Evolutionary conservation across 176 grass and related monocot genomes (phyloP).

Genomic region (Panicum miliaceum): DNA sequence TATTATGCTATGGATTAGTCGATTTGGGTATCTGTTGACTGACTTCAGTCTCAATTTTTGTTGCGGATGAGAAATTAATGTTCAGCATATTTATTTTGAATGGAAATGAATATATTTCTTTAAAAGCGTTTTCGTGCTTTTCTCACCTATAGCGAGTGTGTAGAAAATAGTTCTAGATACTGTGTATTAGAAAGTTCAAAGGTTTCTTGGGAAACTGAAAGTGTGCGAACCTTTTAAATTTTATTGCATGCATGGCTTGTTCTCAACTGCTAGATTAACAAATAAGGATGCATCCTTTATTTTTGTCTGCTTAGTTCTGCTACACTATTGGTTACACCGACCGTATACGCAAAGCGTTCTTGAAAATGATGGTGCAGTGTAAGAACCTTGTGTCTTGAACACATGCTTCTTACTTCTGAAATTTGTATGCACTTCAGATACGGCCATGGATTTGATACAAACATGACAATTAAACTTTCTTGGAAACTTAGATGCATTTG

Average conservation of each 20-base stretch:
- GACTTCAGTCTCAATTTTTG: background rate
- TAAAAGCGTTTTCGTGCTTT: background rate
- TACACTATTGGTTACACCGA: background rate
- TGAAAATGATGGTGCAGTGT: background rate
- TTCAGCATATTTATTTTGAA: background rate
- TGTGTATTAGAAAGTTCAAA: background rate
- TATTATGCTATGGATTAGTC: constrained; percentile 2
- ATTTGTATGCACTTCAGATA: background rate
- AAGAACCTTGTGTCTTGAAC: constrained; percentile 5
- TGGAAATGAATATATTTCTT: background rate
- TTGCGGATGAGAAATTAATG: background rate
- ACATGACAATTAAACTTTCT: background rate
- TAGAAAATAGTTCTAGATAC: constrained; percentile 3
- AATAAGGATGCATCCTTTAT: constrained; percentile 10
- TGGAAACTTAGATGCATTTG: background rate
- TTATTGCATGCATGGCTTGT: background rate
- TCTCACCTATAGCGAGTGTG: background rate
- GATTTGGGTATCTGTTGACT: background rate
- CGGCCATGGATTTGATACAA: background rate
- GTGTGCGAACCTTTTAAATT: background rate
- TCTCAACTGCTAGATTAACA: background rate
- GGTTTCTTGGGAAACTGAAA: background rate
- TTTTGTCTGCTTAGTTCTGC: background rate
- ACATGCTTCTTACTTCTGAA: background rate
- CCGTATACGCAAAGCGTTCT: background rate